Base-by-base conservation (phyloP, 768 basidiomycete species). In the Boletus edulis region DNA sequence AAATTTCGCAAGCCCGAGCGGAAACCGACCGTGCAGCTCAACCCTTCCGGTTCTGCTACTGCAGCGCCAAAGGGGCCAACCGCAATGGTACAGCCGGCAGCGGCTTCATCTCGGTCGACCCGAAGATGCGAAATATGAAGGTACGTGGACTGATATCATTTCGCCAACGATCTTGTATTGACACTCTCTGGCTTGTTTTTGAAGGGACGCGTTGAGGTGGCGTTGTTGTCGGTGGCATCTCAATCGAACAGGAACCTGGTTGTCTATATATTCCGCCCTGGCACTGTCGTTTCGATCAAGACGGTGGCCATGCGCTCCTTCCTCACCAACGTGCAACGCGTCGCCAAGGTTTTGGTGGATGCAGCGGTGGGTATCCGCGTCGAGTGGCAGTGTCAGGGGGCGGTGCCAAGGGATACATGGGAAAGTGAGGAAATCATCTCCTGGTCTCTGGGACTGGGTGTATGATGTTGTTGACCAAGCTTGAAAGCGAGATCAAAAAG, bases 361-460 rank as follows among this genome's bases (percentile, higher is more conserved):
- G 59, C 57, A 7, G 60, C 64, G 5, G 67, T 67, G 8, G 67
- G 67, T 14, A 54, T 68, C 3, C 62, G 67, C 13, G 58, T 66
- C 17, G 64, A 64, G 55, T 68, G 64, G 67, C 64, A 66, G 18
- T 53, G 54, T 14, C 59, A 68, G 18, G 55, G 54, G 3, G 17
- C 54, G 0, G 37, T 51, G 8, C 55, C 50, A 37, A 68, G 66
- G 44, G 37, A 64, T 11, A 66, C 64, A 11, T 68, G 67, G 64
- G 67, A 67, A 40, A 68, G 60, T 17, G 64, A 68, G 8, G 66
- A 64, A 18, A 66, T 68, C 9, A 50, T 68, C 4, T 54, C 67
- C 6, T 64, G 60, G 66, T 60, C 66, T 8, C 37, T 60, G 10
- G 64, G 62, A 12, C 37, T 60, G 20, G 66, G 67, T 12, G 67